Percentiles rank a stretch among this genome's conserved stretches.
These are phyloP conservation scores for Septoria linicola DNA, from an alignment of 2,329 filamentous ascomycete species.

Conservation along the genomic window DNA sequence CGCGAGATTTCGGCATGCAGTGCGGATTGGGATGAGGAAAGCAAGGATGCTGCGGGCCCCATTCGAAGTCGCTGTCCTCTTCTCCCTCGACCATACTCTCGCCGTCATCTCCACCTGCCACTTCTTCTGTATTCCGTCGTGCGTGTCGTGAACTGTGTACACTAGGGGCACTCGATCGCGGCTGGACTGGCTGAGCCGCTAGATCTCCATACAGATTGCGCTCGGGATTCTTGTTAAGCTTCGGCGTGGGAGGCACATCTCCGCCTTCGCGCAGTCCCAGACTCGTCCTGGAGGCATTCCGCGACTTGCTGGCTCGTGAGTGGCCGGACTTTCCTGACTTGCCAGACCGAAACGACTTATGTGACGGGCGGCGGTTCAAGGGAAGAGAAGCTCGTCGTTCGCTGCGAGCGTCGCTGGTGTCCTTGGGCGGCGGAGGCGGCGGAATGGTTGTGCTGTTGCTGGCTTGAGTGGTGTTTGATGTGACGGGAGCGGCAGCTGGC, in stretches of 20 bases:
- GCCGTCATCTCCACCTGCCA: conserved; percentile 41
- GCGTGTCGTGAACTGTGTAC: conserved; percentile 11
- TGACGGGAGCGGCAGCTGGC: conserved; percentile 16
- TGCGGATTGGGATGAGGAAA: conserved; percentile 92
- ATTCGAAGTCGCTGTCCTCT: conserved; percentile 69
- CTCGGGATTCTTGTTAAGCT: not conserved
- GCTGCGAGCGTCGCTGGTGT: conserved; percentile 17
- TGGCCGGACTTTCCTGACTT: conserved; percentile 9
- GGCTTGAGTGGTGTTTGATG: conserved; percentile 13
- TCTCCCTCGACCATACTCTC: conserved; percentile 20
- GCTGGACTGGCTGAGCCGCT: conserved; percentile 2
- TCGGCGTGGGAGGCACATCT: conserved; percentile 16
- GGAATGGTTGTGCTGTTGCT: conserved; percentile 30
- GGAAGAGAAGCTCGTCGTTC: conserved; percentile 35
- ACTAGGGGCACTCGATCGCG: conserved; percentile 2
- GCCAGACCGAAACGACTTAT: conserved; percentile 29
- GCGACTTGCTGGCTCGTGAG: conserved; percentile 12
- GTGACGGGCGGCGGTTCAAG: conserved; percentile 33
- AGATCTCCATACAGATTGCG: conserved; percentile 12
- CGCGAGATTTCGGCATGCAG: conserved; percentile 71
- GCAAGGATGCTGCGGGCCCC: conserved; percentile 92
- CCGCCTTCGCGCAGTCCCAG: conserved; percentile 4
- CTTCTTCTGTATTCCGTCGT: conserved; percentile 15
- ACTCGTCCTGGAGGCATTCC: conserved; percentile 4
- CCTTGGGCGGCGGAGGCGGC: conserved; percentile 16